Evolutionary conservation across 805 yeast species (phyloP).

Genomic region (Metschnikowia lochheadii): DNA sequence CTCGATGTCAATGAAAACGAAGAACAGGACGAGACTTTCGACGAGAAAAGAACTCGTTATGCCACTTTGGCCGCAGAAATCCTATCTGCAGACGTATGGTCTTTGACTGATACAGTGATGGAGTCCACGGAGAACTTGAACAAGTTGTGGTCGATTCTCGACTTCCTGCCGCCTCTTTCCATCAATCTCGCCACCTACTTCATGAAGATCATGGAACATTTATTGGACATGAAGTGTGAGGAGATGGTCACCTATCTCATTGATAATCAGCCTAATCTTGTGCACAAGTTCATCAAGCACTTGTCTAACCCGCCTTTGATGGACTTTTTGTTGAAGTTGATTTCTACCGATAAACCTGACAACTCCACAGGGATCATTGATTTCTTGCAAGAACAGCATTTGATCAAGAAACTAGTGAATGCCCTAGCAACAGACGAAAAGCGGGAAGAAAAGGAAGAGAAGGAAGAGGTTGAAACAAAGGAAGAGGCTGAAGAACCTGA

Average conservation of each 20-base stretch:
- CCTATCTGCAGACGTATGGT: constrained; percentile 89
- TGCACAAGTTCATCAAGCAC: constrained; percentile 40
- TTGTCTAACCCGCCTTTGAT: constrained; percentile 44
- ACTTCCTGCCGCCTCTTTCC: constrained; percentile 57
- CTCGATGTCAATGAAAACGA: constrained; percentile 10
- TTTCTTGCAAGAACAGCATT: constrained; percentile 37
- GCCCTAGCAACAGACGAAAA: constrained; percentile 25
- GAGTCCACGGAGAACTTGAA: constrained; percentile 62
- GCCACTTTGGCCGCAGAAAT: constrained; percentile 74
- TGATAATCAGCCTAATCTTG: constrained; percentile 40
- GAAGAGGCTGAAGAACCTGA: neutral
- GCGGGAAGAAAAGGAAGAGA: neutral
- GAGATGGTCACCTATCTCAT: constrained; percentile 43
- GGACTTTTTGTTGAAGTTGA: constrained; percentile 42
- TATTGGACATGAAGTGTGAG: constrained; percentile 46
- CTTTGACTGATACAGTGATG: constrained; percentile 84
- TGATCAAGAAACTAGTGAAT: constrained; percentile 32
- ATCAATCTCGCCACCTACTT: constrained; percentile 81
- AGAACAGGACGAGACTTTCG: constrained; percentile 18
- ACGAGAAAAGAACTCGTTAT: constrained; percentile 32
- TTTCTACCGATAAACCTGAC: constrained; percentile 45
- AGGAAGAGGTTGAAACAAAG: neutral
- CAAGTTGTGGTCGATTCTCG: constrained; percentile 77
- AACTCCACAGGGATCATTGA: constrained; percentile 45
- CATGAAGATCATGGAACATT: constrained; percentile 34